Evolutionary conservation across 2,329 filamentous ascomycete species (phyloP).

Genomic region (Colletotrichum trifolii): DNA sequence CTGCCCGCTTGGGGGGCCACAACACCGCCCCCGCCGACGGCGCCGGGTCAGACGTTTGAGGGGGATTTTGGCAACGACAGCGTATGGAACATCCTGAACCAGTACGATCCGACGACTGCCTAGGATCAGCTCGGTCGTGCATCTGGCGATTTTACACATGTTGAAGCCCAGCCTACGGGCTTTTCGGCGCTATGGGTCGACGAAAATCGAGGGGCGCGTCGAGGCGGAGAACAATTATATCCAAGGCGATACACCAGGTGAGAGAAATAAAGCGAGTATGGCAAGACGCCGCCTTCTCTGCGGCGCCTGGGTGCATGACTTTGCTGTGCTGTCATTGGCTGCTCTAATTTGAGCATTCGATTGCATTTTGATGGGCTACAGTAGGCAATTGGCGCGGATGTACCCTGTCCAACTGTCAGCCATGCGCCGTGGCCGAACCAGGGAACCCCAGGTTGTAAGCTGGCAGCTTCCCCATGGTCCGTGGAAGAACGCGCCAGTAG

Average conservation of each 20-base stretch:
- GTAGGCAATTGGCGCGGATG: conserved; percentile 1
- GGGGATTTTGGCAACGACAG: conserved; percentile 66
- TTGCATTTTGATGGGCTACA: conserved; percentile 5
- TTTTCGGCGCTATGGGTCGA: no score
- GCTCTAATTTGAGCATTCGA: conserved; percentile 14
- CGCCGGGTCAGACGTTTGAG: conserved; percentile 58
- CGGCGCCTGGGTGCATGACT: conserved; percentile 25
- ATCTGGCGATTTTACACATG: background rate
- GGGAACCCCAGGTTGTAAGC: no score
- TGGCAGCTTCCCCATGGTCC: no score
- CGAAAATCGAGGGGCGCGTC: no score
- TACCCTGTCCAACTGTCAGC: conserved; percentile 11
- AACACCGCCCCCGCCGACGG: conserved; percentile 38
- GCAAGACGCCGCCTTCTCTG: background rate
- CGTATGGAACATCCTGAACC: conserved; percentile 67
- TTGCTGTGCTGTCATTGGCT: conserved; percentile 16
- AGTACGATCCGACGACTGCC: conserved; percentile 48
- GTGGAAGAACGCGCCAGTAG: conserved; percentile 11
- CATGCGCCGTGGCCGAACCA: background rate
- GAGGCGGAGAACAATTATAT: no score
- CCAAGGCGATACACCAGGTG: no score
- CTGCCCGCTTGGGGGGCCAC: conserved; percentile 38
- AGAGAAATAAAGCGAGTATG: background rate
- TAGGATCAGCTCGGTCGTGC: conserved; percentile 9
- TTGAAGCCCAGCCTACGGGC: no score